phyloP scores from a whole-genome alignment of 2,329 filamentous ascomycete genomes.

The Sporothrix mexicana region DNA sequence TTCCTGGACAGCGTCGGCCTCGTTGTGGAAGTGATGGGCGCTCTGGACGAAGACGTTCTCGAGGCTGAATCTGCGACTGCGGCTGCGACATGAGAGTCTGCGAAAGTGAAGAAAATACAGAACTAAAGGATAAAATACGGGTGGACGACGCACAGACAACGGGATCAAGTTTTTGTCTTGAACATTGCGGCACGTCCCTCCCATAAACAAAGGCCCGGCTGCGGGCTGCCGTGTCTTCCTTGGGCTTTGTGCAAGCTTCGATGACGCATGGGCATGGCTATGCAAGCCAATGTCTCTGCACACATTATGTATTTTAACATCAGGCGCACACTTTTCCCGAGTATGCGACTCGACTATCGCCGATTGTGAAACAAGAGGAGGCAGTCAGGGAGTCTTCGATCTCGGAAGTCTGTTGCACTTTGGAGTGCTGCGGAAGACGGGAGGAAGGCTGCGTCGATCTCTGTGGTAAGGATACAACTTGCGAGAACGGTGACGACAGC shows the following conservation, averaged over 20 bases:
- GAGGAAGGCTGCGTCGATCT: neutral
- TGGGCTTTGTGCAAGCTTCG: no score
- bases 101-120: neutral
- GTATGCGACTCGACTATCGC: neutral
- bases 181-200: no score
- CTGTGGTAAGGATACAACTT: neutral
- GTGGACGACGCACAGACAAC: no score
- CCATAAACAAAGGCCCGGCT: no score
- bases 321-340: no score
- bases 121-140: neutral
- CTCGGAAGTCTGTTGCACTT: neutral
- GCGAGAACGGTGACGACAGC: neutral
- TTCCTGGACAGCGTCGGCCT: slow-evolving; percentile 91
- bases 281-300: no score
- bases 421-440: no score
- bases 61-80: slow-evolving; percentile 40
- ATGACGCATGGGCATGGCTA: no score
- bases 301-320: no score
- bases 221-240: no score
- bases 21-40: slow-evolving; percentile 86
- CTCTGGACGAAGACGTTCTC: slow-evolving; percentile 84
- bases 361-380: neutral
- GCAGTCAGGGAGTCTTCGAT: neutral
- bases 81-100: slow-evolving; percentile 20
- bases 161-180: no score